Evolutionary conservation across 2,329 filamentous ascomycete species (phyloP), one percentile per base, ranked within the genome.

Genomic region (Diaporthe capsici): DNA sequence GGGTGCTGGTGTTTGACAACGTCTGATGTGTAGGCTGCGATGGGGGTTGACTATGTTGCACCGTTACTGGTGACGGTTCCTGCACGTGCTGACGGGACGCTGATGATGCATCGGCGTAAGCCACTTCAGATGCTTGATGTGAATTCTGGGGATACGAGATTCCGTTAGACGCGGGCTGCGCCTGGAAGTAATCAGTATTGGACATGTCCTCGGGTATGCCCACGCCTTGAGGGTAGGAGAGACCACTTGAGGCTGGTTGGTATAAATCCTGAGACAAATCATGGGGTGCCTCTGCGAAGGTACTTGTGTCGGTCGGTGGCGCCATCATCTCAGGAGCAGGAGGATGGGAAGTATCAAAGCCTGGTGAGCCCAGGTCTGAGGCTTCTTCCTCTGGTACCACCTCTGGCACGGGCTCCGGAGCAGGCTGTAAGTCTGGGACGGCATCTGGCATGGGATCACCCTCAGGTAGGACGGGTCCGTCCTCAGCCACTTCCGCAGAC

Each of bases 301-400:
- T n/a, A 17, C 78, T 58, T n/a, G 77, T 60, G 34, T 80, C 78
- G 4, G 77, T 76, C 34, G 76, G 79, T 3, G 78, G 74, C 22
- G 81, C 79, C n/a, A 82, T 73, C 75, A 80, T 79, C 65, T 82
- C 81, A 9, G 78, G 76, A 34, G 81, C 80, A 4, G 84, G 81
- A 28, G 63, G 42, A 31, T 77, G 44, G 25, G 76, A 72, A 47
- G 37, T 65, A 31, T 71, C 25, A 15, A 77, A 77, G 4, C 74
- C 75, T 44, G 76, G 76, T 13, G 76, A 77, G 31, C 76, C 76
- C 10, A 77, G 39, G 22, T 77, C 76, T 25, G 76, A 77, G 8
- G 68, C 68, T 17, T 77, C 76, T 51, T 76, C 74, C 7, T 75
- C 76, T 6, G 67, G 65, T 13, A 28, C 34, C n/a, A 55, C 20